Evolutionary conservation across 164 flowering plant genomes (phyloP).

Genomic region (Vitis riparia): DNA sequence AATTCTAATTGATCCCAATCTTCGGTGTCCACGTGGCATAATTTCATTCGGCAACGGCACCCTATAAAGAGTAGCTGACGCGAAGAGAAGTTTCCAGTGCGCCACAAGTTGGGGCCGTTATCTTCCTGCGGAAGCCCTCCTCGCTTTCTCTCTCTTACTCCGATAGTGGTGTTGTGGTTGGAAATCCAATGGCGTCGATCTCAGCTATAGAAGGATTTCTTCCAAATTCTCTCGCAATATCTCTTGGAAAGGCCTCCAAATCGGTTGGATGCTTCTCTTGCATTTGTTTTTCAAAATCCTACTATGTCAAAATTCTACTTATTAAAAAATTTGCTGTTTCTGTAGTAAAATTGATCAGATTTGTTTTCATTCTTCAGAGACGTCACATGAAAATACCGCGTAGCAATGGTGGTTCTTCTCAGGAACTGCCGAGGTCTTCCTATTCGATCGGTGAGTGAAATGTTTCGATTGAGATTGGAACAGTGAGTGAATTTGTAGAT

Average conservation of each 20-base stretch:
- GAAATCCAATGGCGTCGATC: slow-evolving; percentile 35
- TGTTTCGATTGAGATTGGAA: no score
- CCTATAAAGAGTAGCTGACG: no score
- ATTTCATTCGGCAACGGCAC: no score
- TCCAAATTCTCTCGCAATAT: slow-evolving; percentile 5
- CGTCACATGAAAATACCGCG: slow-evolving; percentile 1
- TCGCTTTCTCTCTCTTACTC: slow-evolving; percentile 4
- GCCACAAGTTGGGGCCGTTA: slow-evolving; percentile 35
- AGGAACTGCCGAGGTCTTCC: neutral
- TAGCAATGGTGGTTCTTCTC: slow-evolving; percentile 5
- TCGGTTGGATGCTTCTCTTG: neutral
- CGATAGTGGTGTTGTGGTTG: no score
- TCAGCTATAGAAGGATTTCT: slow-evolving; percentile 28
- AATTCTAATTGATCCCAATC: no score
- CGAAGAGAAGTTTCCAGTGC: neutral
- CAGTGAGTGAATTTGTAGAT: neutral
- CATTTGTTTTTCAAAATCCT: no score
- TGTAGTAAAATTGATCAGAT: no score
- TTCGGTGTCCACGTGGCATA: no score
- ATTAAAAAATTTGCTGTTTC: no score
- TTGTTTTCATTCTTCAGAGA: slow-evolving; percentile 13
- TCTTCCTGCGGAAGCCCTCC: slow-evolving; percentile 43
- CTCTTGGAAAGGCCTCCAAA: slow-evolving; percentile 9
- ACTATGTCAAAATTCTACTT: no score
- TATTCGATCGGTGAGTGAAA: neutral